A percentile compares a stretch with the other conserved stretches of the same genome.
Conservation (phyloP, 192 early-diverging fungal genomes). For the Podila epicladia region DNA sequence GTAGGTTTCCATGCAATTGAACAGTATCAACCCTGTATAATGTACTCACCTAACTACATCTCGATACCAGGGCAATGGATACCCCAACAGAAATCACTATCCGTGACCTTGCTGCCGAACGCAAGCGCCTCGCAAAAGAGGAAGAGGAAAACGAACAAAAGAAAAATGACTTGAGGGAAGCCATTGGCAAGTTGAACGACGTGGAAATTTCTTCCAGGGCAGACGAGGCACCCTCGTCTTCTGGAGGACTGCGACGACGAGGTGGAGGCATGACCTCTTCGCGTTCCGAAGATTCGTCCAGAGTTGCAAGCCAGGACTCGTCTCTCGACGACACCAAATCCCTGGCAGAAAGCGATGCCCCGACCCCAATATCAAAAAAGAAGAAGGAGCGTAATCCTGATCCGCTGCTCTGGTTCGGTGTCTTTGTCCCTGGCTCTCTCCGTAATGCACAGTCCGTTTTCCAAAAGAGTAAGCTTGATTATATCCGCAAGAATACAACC, state of each 20-base stretch:
- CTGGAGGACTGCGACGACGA: conserved; percentile 9
- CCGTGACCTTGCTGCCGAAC: conserved; percentile 15
- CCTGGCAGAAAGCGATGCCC: neutral
- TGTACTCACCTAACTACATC: neutral
- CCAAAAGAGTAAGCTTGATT: conserved; percentile 26
- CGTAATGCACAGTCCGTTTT: conserved; percentile 36
- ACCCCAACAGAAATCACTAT: neutral
- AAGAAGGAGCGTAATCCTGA: conserved; percentile 44
- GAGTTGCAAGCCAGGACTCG: neutral
- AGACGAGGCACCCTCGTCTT: neutral
- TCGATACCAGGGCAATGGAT: neutral
- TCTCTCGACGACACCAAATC: neutral
- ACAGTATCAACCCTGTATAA: too few species aligned
- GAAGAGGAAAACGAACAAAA: neutral
- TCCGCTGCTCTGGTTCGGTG: conserved; percentile 48
- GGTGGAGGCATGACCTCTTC: conserved; percentile 7
- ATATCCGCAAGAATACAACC: neutral
- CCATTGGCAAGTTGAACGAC: neutral
- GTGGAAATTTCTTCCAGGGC: neutral
- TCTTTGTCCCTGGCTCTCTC: conserved; percentile 40
- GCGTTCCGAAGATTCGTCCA: neutral
- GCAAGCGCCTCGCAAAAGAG: conserved; percentile 2
- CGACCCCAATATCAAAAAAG: conserved; percentile 10
- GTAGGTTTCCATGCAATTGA: conserved; percentile 12
- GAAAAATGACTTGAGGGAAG: conserved; percentile 4